phyloP scores from a whole-genome alignment of 1,284 basidiomycete species.

The Leccinum huronense region DNA sequence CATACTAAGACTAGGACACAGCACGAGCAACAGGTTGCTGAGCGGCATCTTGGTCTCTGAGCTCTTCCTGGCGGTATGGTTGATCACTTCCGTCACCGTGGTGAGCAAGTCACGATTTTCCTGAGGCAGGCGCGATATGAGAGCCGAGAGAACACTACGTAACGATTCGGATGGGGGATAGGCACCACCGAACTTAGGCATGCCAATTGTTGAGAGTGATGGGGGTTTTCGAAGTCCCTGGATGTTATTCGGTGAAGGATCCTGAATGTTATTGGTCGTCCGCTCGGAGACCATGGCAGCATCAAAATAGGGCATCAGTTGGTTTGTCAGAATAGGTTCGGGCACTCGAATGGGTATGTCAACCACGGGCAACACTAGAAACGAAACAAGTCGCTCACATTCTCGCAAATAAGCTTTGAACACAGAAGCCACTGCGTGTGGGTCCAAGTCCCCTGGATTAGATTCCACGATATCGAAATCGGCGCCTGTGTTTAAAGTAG shows the following conservation, averaged over 20 bases:
- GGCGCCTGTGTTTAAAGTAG: conserved; percentile 52
- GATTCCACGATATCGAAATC: conserved; percentile 79
- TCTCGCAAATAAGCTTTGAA: conserved; percentile 82
- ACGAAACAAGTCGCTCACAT: conserved; percentile 46
- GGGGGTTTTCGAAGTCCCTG: conserved; percentile 66
- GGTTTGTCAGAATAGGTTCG: conserved; percentile 73
- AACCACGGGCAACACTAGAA: conserved; percentile 8
- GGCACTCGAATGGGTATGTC: conserved; percentile 57
- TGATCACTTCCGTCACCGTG: conserved; percentile 73
- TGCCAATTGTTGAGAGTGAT: conserved; percentile 70
- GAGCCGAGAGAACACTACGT: conserved; percentile 49
- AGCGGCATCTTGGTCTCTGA: conserved; percentile 82
- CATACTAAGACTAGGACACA: conserved; percentile 80
- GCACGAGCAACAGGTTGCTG: conserved; percentile 74
- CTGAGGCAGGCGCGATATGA: conserved; percentile 63
- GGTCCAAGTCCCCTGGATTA: conserved; percentile 81
- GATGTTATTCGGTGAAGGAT: conserved; percentile 41
- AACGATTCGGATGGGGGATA: conserved; percentile 58
- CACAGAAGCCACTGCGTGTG: conserved; percentile 86
- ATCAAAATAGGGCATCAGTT: conserved; percentile 73
- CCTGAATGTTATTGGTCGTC: conserved; percentile 33
- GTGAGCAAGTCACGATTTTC: conserved; percentile 73
- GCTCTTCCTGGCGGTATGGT: conserved; percentile 58
- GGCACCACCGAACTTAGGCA: conserved; percentile 60
- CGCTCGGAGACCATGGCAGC: conserved; percentile 62